Conservation (phyloP, 306 rosid species). For the Castanopsis chinensis region DNA sequence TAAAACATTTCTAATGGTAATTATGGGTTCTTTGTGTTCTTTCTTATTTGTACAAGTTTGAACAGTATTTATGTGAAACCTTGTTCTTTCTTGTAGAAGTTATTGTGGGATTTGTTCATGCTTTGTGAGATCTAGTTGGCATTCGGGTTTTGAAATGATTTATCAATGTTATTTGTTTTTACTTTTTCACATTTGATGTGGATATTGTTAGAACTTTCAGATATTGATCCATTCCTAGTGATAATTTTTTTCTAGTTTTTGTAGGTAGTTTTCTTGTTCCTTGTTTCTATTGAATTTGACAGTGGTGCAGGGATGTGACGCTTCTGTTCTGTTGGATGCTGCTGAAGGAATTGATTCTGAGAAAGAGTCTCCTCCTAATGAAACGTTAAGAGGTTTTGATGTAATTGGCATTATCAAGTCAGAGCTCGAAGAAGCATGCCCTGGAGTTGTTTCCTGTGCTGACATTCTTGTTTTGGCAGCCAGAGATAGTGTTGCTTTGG, state of each 20-base stretch:
- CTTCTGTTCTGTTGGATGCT: constrained; percentile 40
- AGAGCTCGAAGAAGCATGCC: constrained; percentile 39
- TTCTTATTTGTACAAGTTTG: neutral
- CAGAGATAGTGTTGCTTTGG: constrained; percentile 42
- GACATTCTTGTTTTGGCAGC: constrained; percentile 46
- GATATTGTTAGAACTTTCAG: neutral
- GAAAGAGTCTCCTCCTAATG: constrained; percentile 33
- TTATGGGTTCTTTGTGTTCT: neutral
- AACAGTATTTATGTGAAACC: neutral
- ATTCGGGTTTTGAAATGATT: neutral
- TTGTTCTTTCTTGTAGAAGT: neutral
- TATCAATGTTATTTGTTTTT: no score
- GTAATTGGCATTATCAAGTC: constrained; percentile 35
- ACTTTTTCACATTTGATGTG: neutral
- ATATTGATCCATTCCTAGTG: neutral
- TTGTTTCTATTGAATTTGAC: neutral
- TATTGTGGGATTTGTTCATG: neutral
- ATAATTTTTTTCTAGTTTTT: neutral
- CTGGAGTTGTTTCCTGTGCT: constrained; percentile 43
- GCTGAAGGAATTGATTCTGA: constrained; percentile 32
- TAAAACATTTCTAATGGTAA: neutral
- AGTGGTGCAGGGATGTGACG: constrained; percentile 44
- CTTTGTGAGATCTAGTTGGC: neutral
- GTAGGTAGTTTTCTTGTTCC: neutral
- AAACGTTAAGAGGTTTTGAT: constrained; percentile 40